Percentiles rank a stretch among this genome's conserved stretches.
phyloP scores from a whole-genome alignment of 2,329 filamentous ascomycete species.

The Fusarium graminum region DNA sequence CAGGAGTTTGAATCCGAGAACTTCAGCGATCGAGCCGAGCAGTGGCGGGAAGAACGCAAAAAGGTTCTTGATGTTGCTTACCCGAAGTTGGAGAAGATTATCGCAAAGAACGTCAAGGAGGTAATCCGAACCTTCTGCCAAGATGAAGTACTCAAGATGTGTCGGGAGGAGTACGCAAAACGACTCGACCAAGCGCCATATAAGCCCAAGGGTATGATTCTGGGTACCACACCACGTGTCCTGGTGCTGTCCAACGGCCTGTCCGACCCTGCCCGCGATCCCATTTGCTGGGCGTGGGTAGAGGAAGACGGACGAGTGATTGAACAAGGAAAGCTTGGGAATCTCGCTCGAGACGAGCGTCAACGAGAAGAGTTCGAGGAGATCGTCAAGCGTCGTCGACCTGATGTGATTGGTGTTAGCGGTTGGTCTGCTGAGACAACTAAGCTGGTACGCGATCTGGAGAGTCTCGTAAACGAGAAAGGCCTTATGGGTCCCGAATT shows the following conservation, averaged over 20 bases:
- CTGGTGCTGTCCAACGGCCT: conserved; percentile 89
- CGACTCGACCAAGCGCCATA: conserved; percentile 96
- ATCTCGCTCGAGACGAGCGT: conserved; percentile 78
- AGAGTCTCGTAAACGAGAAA: conserved; percentile 81
- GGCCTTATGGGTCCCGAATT: conserved; percentile 84
- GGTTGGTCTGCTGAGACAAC: conserved; percentile 91
- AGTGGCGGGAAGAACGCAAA: conserved; percentile 90
- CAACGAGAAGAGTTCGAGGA: conserved; percentile 80
- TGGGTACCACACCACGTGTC: conserved; percentile 89
- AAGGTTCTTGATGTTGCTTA: conserved; percentile 88
- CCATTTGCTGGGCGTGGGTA: conserved; percentile 90
- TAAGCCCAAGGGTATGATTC: conserved; percentile 91
- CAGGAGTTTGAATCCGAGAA: conserved; percentile 93
- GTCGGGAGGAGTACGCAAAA: conserved; percentile 88
- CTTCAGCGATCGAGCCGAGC: conserved; percentile 92
- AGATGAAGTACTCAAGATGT: conserved; percentile 87
- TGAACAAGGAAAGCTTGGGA: conserved; percentile 88
- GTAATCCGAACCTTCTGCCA: conserved; percentile 94
- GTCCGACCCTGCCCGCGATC: conserved; percentile 79
- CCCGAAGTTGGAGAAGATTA: conserved; percentile 82
- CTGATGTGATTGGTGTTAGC: conserved; percentile 90
- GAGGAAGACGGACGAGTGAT: conserved; percentile 91
- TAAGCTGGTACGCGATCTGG: conserved; percentile 83
- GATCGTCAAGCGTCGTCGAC: conserved; percentile 81
- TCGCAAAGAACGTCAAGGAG: conserved; percentile 94